Conservation (phyloP, 1,284 basidiomycete species). For the Pseudozyma thailandica region DNA sequence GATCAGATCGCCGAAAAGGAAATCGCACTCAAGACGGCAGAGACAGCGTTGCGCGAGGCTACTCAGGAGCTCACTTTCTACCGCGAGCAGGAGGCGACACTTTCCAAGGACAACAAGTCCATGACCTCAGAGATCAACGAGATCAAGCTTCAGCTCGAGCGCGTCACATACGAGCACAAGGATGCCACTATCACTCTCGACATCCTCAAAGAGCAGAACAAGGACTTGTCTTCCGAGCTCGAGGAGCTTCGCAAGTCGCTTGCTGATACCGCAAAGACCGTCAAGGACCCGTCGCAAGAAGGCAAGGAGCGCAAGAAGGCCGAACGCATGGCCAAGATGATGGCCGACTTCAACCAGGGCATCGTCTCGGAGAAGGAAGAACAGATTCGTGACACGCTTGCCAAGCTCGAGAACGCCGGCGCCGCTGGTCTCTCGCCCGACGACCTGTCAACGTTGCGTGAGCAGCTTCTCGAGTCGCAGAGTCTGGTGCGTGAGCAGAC, state of each 20-base stretch:
- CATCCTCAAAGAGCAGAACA: slow-evolving; percentile 93
- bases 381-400: slow-evolving; percentile 82
- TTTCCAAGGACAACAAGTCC: slow-evolving; percentile 58
- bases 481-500: slow-evolving; percentile 85
- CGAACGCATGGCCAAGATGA: slow-evolving; percentile 99
- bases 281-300: slow-evolving; percentile 75
- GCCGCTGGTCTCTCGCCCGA: slow-evolving; percentile 72
- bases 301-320: slow-evolving; percentile 99
- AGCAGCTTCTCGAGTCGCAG: slow-evolving; percentile 90
- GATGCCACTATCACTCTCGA: slow-evolving; percentile 94
- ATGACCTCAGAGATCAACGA: slow-evolving; percentile 79
- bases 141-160: slow-evolving; percentile 87
- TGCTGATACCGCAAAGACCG: slow-evolving; percentile 42
- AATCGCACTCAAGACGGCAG: slow-evolving; percentile 57
- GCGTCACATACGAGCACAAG: slow-evolving; percentile 94
- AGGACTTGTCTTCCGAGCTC: slow-evolving; percentile 85
- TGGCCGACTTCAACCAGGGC: slow-evolving; percentile 89
- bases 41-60: slow-evolving; percentile 69
- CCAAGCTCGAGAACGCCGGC: slow-evolving; percentile 77
- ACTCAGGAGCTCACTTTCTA: slow-evolving; percentile 85
- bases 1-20: slow-evolving; percentile 88
- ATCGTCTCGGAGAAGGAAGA: slow-evolving; percentile 92
- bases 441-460: slow-evolving; percentile 81
- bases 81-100: slow-evolving; percentile 77
- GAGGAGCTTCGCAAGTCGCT: slow-evolving; percentile 77